Base-by-base conservation (phyloP, 176 grass and related monocot genomes). In the Oryza nivara region DNA sequence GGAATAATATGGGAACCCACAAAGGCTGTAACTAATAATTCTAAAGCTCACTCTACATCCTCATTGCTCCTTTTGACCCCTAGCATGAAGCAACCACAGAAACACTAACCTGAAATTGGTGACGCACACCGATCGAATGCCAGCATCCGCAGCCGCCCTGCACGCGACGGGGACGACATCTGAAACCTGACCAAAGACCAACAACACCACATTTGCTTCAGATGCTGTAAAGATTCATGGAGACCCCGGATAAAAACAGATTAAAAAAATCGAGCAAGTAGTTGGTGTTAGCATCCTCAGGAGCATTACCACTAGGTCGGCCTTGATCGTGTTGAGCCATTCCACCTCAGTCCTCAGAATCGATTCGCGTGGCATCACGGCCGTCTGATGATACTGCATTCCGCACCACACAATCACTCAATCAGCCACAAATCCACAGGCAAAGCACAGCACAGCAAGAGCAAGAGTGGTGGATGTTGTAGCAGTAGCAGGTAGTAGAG, bases 111-210 rank as follows among this genome's bases (percentile, higher is more conserved):
- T 98, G 81, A 98, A 98, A 87, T 98, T 98, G 2, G 93, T 95
- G 69, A 95, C 89, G 54, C 96, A 94, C n/a, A 98, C 88, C 47
- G 93, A 98, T 10, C 91, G 96, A 78, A 98, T 98, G 80, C 96
- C 96, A 14, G 91, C 93, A 74, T 98, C 88, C 83, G 96, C 91
- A 23, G 93, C 96, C 9, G 91, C 96, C 78, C 93, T 94, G 58
- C 96, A 98, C 23, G 86, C 96, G 13, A 98, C 93, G 6, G 96
- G 96, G n/a, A 98, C 93, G 28, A 95, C 96, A 91, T 98, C 96
- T 4, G 93, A 98, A 63, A 98, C 93, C 96, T 98, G 80, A 47
- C 67, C 47, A 75, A 75, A 87, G 14, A 85, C 9, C 11, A 67
- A 76, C 40, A 76, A 14, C 11, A 66, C 54, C 11, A 66, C 54